Conservation (phyloP, 352 stramenopile genomes). For the Pythium vanterpoolii region DNA sequence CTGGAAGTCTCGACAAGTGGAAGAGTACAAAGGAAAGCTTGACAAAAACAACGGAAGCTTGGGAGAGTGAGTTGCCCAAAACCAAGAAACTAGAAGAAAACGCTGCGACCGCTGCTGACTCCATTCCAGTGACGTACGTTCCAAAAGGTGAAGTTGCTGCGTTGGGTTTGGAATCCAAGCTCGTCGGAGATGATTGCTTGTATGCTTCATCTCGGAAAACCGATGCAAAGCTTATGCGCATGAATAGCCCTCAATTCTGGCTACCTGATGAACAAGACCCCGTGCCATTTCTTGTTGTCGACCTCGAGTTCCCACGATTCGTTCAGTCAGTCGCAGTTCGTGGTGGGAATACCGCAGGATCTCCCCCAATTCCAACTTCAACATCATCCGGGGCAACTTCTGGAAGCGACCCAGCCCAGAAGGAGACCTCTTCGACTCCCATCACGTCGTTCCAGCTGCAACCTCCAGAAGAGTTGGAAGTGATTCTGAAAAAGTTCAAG, state of each 20-base stretch:
- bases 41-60: constrained; percentile 26
- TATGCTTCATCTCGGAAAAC: constrained; percentile 47
- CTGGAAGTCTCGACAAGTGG: constrained; percentile 29
- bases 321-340: constrained; percentile 61
- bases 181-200: constrained; percentile 57
- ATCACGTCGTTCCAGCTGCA: constrained; percentile 49
- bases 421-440: neutral
- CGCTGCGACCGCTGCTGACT: constrained; percentile 4
- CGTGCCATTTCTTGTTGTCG: constrained; percentile 54
- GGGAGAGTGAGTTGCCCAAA: constrained; percentile 36
- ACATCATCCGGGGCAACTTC: neutral
- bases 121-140: constrained; percentile 22
- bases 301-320: constrained; percentile 67
- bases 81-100: constrained; percentile 17
- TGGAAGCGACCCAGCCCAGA: neutral
- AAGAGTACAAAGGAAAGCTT: constrained; percentile 34
- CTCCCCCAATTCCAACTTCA: constrained; percentile 13
- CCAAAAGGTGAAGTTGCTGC: constrained; percentile 51
- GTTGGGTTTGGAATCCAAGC: constrained; percentile 57
- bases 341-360: constrained; percentile 36
- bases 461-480: constrained; percentile 29
- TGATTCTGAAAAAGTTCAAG: constrained; percentile 35
- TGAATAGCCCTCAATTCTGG: constrained; percentile 65
- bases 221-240: constrained; percentile 54
- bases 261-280: constrained; percentile 47